A percentile compares a stretch with the other conserved stretches of the same genome.
These are phyloP conservation scores for Penicillium thymicola DNA, from an alignment of 2,329 filamentous ascomycete genomes.

Conservation along the genomic window DNA sequence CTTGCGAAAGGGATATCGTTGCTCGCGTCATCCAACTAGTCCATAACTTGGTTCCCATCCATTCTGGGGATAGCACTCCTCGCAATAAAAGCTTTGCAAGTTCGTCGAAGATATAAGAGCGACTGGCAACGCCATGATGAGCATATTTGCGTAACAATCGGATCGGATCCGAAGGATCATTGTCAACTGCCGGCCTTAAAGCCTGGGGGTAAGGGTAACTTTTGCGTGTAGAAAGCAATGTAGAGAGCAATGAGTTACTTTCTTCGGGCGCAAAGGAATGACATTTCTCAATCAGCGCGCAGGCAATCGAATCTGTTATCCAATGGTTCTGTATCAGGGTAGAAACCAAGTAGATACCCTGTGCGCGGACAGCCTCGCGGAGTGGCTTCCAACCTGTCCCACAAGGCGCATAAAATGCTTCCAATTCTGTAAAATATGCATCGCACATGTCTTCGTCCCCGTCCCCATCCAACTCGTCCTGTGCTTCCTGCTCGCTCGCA, in stretches of 20 bases:
- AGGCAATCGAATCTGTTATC: conserved; percentile 33
- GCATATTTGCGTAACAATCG: conserved; percentile 32
- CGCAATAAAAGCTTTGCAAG: conserved; percentile 35
- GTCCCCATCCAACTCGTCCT: conserved; percentile 33
- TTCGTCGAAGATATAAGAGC: conserved; percentile 34
- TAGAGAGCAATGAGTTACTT: conserved; percentile 35
- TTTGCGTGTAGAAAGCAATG: conserved; percentile 28
- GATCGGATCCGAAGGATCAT: conserved; percentile 25
- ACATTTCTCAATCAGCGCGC: conserved; percentile 34
- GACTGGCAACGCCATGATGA: conserved; percentile 12
- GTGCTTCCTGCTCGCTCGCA: conserved; percentile 34
- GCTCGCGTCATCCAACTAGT: conserved; percentile 37
- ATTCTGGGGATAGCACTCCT: conserved; percentile 35
- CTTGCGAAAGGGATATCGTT: conserved; percentile 36
- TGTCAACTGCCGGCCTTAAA: conserved; percentile 23
- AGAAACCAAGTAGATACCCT: conserved; percentile 39
- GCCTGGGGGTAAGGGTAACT: conserved; percentile 29
- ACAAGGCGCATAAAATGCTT: conserved; percentile 36
- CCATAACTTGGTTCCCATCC: conserved; percentile 41
- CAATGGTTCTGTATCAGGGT: conserved; percentile 36
- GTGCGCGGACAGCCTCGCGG: conserved; percentile 40
- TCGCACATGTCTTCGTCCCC: conserved; percentile 40
- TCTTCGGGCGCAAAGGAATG: conserved; percentile 35
- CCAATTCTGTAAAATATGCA: conserved; percentile 43
- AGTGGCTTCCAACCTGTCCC: conserved; percentile 40